These are phyloP conservation scores for Phytopythium helicoides DNA, from an alignment of 352 stramenopile species.

Conservation along the genomic window DNA sequence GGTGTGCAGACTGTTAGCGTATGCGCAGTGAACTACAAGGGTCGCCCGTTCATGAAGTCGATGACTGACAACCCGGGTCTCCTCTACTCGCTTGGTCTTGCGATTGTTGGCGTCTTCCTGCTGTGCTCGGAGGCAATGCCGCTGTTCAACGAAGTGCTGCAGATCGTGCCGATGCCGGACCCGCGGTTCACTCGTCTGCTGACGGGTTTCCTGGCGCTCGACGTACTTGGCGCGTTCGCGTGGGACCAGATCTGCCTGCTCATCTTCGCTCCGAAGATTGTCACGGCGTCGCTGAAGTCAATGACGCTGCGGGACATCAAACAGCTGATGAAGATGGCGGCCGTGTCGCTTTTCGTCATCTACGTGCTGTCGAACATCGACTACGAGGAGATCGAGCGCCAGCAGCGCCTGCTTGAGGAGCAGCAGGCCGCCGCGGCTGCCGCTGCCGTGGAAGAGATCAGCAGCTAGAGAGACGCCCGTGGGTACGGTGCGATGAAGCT, in stretches of 20 bases:
- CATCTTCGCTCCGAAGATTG: conserved; percentile 86
- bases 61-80: conserved; percentile 96
- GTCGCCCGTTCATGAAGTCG: conserved; percentile 98
- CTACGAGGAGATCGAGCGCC: conserved; percentile 88
- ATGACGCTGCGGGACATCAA: conserved; percentile 78
- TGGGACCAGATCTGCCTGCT: conserved; percentile 86
- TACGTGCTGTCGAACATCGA: conserved; percentile 88
- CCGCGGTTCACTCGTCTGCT: conserved; percentile 79
- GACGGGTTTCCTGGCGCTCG: conserved; percentile 76
- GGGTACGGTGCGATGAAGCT: too few species aligned
- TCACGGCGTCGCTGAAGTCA: conserved; percentile 70
- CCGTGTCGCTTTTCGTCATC: conserved; percentile 81
- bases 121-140: conserved; percentile 91
- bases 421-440: conserved; percentile 21
- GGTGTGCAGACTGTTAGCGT: conserved; percentile 95
- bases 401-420: conserved; percentile 79
- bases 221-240: conserved; percentile 82
- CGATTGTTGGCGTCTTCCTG: conserved; percentile 88
- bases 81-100: conserved; percentile 89
- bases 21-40: conserved; percentile 98
- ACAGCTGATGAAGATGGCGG: conserved; percentile 85
- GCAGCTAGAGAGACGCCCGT: conserved; percentile 21
- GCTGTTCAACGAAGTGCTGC: conserved; percentile 90
- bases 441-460: conserved; percentile 30
- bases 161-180: conserved; percentile 92